Evolutionary conservation across 1,284 basidiomycete genomes (phyloP), one percentile per base, ranked within the genome.

Genomic region (Pulveroboletus sp.): DNA sequence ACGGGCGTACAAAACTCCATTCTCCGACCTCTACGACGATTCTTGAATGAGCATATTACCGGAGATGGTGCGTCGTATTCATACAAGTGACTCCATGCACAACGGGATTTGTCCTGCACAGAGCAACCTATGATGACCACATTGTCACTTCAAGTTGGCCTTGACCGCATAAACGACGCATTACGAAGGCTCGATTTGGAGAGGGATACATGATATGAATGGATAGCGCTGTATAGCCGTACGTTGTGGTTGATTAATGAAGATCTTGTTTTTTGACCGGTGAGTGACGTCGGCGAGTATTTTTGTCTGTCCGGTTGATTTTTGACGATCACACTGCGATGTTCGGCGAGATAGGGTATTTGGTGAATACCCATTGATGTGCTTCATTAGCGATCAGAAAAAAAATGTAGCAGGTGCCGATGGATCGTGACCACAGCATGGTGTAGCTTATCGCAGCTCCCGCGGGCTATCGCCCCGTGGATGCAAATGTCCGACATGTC

Each of bases 161-260:
- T 70, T 1, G 69, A 71, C 57, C 69, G 69, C 55, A 64, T 70
- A 44, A 56, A 68, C n/a, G 18, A 40, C 54, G 70, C 70, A 39
- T 40, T 73, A 18, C 40, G 33, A 39, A 51, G 11, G 29, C 59
- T 73, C 28, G 49, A 60, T 51, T 25, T 49, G 29, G 33, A 33
- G 24, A n/a, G 14, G 18, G 40, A 20, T 18, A n/a, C 22, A 26
- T 48, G 38, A 52, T 22, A 56, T 31, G 29, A n/a, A n/a, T n/a
- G n/a, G n/a, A n/a, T n/a, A n/a, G n/a, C n/a, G n/a, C n/a, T n/a
- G n/a, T n/a, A n/a, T n/a, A n/a, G n/a, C n/a, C n/a, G n/a, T n/a
- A n/a, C 18, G 35, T 10, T 5, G 25, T 31, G 29, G n/a, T 33
- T 49, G 42, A 52, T 66, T 48, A 65, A 68, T 67, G 59, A 62